A percentile compares a stretch with the other conserved stretches of the same genome.
Evolutionary conservation across 1,284 basidiomycete genomes (phyloP).

Genomic region (Cutaneotrichosporon sp.): DNA sequence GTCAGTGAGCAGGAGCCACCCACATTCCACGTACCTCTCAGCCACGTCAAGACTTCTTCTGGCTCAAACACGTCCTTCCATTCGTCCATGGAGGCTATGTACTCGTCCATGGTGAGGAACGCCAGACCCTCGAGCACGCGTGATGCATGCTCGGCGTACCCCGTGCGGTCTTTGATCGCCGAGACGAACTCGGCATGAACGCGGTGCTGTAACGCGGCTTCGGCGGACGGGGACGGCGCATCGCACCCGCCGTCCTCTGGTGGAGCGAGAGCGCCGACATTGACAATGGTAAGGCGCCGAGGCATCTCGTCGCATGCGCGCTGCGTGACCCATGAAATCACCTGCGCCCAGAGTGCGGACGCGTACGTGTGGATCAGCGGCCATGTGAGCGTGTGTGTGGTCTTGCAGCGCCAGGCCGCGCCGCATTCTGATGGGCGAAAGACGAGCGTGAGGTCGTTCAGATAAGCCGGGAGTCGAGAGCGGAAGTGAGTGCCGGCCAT

Average conservation of each 20-base stretch:
- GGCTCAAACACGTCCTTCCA: conserved; percentile 8
- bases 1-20: not conserved
- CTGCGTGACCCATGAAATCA: conserved; percentile 1
- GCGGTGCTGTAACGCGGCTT: not conserved
- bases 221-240: not conserved
- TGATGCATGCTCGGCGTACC: not conserved
- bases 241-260: not conserved
- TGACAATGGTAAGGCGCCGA: conserved; percentile 1
- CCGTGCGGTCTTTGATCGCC: not conserved
- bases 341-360: not conserved
- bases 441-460: conserved; percentile 1
- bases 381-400: conserved; percentile 5
- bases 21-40: not conserved
- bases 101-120: conserved; percentile 13
- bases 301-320: not conserved
- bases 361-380: conserved; percentile 4
- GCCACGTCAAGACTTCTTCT: conserved; percentile 5
- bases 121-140: conserved; percentile 11
- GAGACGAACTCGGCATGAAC: not conserved
- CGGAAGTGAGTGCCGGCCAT: conserved; percentile 1
- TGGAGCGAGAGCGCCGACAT: conserved; percentile 3
- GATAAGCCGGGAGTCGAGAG: not conserved
- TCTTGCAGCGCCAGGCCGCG: not conserved
- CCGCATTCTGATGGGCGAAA: not conserved
- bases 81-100: conserved; percentile 1